Evolutionary conservation across 2,329 filamentous ascomycete species (phyloP), one percentile per base, ranked within the genome.

Genomic region (Fusarium mangiferae): DNA sequence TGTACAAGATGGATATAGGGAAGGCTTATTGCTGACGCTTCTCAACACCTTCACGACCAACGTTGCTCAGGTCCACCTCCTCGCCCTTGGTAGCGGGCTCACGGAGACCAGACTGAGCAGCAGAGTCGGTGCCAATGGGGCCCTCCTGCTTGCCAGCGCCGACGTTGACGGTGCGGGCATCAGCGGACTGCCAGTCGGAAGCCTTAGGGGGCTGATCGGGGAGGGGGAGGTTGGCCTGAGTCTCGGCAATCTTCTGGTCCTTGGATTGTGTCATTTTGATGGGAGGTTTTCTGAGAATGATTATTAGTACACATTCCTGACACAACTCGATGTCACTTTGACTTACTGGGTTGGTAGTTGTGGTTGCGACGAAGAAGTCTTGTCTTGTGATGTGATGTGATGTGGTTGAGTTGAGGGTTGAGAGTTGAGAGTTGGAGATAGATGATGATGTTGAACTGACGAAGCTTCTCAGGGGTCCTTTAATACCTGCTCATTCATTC

Each of bases 141-240:
- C 84, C 87, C 74, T 88, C 81, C n/a, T 68, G 55, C 68, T 87
- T 83, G 26, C 92, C 92, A 41, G 90, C 89, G 72, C 92, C 92
- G 54, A 93, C 90, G 79, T 94, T 92, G 79, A 93, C 90, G 63
- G 85, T 93, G 71, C 89, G 84, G 38, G 87, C 87, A 78, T 96
- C 93, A 57, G 88, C 86, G 0, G 92, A 94, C 81, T 95, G 91
- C 88, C 91, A 95, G 86, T 96, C 93, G 10, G 92, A 93, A n/a
- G 90, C 84, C n/a, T 83, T 85, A 3, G 93, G 93, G 28, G 94
- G 94, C 75, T 95, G 87, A 5, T 96, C 93, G 24, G 94, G 94
- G 57, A 95, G 89, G 58, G 93, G 93, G 38, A 97, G 90, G 83
- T 94, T 94, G 81, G 90, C 84, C 84, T 92, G 87, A 78, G 87